phyloP scores from a whole-genome alignment of 352 stramenopile genomes.

The Phytophthora agathidicida region DNA sequence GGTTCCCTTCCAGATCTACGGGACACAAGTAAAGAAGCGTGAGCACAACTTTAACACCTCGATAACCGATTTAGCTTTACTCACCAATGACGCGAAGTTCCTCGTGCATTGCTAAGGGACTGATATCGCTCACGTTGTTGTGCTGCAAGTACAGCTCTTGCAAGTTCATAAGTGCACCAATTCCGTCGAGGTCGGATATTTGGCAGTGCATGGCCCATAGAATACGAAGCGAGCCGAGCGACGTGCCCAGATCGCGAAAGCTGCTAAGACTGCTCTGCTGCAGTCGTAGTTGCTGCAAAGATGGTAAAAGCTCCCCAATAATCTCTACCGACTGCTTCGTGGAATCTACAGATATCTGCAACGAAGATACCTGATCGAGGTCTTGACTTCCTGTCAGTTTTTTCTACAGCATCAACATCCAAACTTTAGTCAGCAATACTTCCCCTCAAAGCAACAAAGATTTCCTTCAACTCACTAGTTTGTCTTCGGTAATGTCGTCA shows the following conservation, averaged over 20 bases:
- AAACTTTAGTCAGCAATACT: not conserved
- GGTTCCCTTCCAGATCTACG: slow-evolving; percentile 76
- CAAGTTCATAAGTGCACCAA: slow-evolving; percentile 77
- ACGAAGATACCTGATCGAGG: slow-evolving; percentile 52
- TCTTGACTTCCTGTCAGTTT: slow-evolving; percentile 67
- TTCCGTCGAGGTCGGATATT: slow-evolving; percentile 86
- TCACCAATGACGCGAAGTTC: slow-evolving; percentile 76
- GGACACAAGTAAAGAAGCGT: not conserved
- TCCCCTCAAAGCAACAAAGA: not conserved
- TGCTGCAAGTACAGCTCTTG: slow-evolving; percentile 79
- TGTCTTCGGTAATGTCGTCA: slow-evolving; percentile 80
- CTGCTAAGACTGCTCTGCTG: slow-evolving; percentile 67
- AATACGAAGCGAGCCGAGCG: slow-evolving; percentile 64
- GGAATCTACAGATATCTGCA: slow-evolving; percentile 79
- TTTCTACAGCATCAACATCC: slow-evolving; percentile 41
- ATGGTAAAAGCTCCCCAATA: slow-evolving; percentile 79
- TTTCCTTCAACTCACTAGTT: slow-evolving; percentile 45
- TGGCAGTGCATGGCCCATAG: slow-evolving; percentile 70
- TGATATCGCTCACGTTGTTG: slow-evolving; percentile 85
- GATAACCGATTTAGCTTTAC: not conserved
- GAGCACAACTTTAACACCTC: not conserved
- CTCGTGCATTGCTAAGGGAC: slow-evolving; percentile 85
- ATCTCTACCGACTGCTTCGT: slow-evolving; percentile 82
- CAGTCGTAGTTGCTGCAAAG: slow-evolving; percentile 70
- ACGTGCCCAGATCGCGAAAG: slow-evolving; percentile 87